Evolutionary conservation across 2,329 filamentous ascomycete genomes (phyloP).

Genomic region (Alternaria sp.): DNA sequence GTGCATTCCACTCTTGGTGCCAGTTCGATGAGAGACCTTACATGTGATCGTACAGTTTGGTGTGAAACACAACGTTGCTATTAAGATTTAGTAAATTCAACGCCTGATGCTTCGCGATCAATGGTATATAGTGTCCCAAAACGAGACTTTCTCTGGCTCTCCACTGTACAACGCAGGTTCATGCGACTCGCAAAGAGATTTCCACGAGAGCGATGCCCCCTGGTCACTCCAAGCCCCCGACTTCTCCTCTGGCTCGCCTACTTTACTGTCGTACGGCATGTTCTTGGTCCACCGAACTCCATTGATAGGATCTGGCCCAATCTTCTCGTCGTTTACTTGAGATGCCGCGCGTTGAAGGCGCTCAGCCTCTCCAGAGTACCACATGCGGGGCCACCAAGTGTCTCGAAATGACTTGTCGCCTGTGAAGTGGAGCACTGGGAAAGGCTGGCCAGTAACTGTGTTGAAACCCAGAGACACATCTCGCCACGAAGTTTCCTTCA

Average conservation of each 20-base stretch:
- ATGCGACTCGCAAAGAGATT: not conserved
- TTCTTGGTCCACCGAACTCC: not conserved
- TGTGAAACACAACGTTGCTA: not conserved
- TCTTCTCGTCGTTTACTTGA: not conserved
- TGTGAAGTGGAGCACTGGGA: constrained; percentile 1
- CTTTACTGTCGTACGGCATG: not conserved
- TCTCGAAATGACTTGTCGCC: constrained; percentile 1
- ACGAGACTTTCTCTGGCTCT: not conserved
- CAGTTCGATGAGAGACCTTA: not conserved
- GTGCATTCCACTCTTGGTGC: not conserved
- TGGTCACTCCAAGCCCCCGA: not conserved
- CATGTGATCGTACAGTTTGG: not conserved
- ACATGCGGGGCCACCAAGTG: not conserved
- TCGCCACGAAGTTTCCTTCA: not conserved
- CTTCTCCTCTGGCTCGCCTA: not conserved
- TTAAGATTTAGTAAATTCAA: not conserved
- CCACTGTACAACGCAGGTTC: not conserved
- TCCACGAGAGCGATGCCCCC: not conserved
- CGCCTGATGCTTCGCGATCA: not conserved
- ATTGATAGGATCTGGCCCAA: not conserved
- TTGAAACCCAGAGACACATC: constrained; percentile 1
- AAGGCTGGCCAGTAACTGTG: not conserved
- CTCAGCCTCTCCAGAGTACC: not conserved
- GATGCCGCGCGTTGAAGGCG: not conserved
- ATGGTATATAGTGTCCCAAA: not conserved